phyloP scores from a whole-genome alignment of 139 green algal species.

The Microglena sp. region DNA sequence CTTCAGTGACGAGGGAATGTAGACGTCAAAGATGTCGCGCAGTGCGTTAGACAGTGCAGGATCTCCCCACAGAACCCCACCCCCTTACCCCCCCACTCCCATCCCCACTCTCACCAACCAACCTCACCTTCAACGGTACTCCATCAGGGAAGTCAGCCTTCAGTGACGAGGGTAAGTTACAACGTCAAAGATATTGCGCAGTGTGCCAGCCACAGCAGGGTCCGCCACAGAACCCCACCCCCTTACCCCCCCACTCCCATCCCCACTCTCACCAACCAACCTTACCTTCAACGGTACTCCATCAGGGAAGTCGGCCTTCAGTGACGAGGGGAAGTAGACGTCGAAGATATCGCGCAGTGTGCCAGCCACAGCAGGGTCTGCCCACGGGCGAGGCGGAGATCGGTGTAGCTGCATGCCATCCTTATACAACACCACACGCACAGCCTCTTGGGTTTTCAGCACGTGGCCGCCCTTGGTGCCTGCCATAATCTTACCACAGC shows the following conservation, averaged over 20 bases:
- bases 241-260: too few species aligned
- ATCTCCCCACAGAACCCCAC: too few species aligned
- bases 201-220: not conserved
- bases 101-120: too few species aligned
- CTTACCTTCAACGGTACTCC: slow-evolving; percentile 36
- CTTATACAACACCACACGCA: not conserved
- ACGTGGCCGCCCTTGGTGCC: not conserved
- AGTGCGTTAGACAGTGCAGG: too few species aligned
- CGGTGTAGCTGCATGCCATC: slow-evolving; percentile 15
- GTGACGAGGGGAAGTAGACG: slow-evolving; percentile 14
- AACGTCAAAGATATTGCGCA: slow-evolving; percentile 32
- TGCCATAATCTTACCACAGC: not conserved
- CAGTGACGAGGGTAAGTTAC: slow-evolving; percentile 22
- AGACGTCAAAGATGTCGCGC: too few species aligned
- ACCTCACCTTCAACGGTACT: too few species aligned
- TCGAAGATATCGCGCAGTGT: slow-evolving; percentile 18
- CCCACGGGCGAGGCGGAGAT: slow-evolving; percentile 14
- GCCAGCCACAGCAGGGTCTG: slow-evolving; percentile 8
- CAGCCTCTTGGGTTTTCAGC: not conserved
- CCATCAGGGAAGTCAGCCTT: not conserved
- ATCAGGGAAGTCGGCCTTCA: slow-evolving; percentile 36
- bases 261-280: too few species aligned
- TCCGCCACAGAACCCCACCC: not conserved
- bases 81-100: too few species aligned
- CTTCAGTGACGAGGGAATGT: too few species aligned